Base-by-base conservation (phyloP, 306 rosid species). In the Fragaria iinumae region DNA sequence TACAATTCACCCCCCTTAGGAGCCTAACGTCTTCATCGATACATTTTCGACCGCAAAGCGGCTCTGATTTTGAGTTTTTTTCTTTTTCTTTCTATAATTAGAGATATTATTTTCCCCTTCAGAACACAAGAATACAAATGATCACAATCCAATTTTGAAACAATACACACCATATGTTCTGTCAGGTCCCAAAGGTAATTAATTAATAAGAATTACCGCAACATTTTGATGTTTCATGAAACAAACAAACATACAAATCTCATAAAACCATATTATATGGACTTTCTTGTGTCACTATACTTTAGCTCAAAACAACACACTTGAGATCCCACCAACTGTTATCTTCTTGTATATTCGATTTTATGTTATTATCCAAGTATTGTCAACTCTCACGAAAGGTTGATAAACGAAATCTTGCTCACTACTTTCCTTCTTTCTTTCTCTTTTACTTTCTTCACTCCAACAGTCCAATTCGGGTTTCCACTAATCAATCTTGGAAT, bases 301-400 rank as follows among this genome's bases (percentile, higher is more conserved):
- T 55, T 67, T 57, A 73, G 75, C 66, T 80, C 32, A 66, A 80
- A 67, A 80, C 75, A 68, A 67, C 69, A 77, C 81, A 80, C 74
- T 48, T 79, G 67, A 77, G 87, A 80, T 82, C 82, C 76, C 82
- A 87, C 82, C 83, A 67, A 84, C 80, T 78, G 4, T 25, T 77
- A 50, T 77, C 49, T 83, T 59, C 69, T 55, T 25, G 56, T 13
- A 11, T 67, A 43, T 78, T 17, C 76, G 44, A 71, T 66, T 77
- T 49, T 18, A 62, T 41, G 76, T 56, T 27, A 44, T 52, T 12
- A 60, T 72, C 83, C 12, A 34, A 63, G 63, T 79, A 67, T 47
- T 69, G 77, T 55, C 62, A 60, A 59, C 29, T 53, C 20, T 49
- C 38, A 6, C 68, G 5, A 4, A n/a, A 32, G 65, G 25, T 52